Evolutionary conservation across 768 basidiomycete genomes (phyloP), one percentile per base, ranked within the genome.

Genomic region (Macrocybe gigantea): DNA sequence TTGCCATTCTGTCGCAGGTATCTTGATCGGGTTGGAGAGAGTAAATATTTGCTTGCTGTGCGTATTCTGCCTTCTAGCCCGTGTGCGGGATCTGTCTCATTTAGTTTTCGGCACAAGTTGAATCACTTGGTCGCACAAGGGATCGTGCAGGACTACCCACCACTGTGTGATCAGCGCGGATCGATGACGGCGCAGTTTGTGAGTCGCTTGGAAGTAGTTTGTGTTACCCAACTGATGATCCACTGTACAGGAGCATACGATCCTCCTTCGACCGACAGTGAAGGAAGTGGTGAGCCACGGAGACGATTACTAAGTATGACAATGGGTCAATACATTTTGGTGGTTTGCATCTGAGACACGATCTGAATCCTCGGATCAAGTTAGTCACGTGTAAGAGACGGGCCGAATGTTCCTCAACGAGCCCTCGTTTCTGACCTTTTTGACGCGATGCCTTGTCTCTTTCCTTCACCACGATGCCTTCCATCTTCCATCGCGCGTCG

Each of bases 181-280:
- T 80, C 85, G 1, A 96, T 94, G 91, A 96, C 94, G 0, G 95
- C 95, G 7, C 95, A 97, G 72, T 88, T 87, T 63, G 87, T 89
- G 57, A 52, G 82, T 71, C 41, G 34, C 34, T 42, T 33, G 38
- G 48, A 41, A 33, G 9, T 53, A 9, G 48, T 32, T 41, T 11
- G 34, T 38, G 41, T 31, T 44, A 22, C 22, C 29, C 47, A 12
- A 33, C 11, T 45, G 37, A 45, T 22, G 50, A 6, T 22, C 38
- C 38, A 3, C 11, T 32, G 49, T 11, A 48, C 62, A 90, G 88
- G 89, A 93, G 58, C 89, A 92, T 63, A 92, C 89, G 34, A 88
- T 93, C 46, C 60, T 93, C 30, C 69, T 92, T 44, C 85, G 90
- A 44, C 89, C 89, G 40, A 92, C 90, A 12, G 79, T 80, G 49